phyloP scores from a whole-genome alignment of 345 rosid genomes.

The Mercurialis annua region DNA sequence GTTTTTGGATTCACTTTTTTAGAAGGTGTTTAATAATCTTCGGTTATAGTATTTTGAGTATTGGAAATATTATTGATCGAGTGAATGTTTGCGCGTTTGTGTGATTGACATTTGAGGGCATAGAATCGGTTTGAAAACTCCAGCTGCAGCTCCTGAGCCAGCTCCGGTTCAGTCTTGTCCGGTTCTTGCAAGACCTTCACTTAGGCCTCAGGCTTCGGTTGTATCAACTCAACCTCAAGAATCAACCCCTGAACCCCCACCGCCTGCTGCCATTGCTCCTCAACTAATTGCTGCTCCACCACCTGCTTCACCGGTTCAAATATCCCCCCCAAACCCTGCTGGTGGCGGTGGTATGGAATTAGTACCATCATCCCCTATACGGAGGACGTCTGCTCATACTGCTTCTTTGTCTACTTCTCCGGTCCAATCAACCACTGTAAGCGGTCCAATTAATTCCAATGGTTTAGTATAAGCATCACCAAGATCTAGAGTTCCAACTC shows the following conservation, averaged over 20 bases:
- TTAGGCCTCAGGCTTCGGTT: slow-evolving; percentile 34
- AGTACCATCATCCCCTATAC: slow-evolving; percentile 25
- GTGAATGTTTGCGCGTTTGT: too few relatives aligned
- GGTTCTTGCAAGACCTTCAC: slow-evolving; percentile 23
- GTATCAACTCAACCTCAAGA: slow-evolving; percentile 23
- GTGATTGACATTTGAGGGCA: too few relatives aligned
- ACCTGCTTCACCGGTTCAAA: neutral
- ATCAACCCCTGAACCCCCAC: slow-evolving; percentile 21
- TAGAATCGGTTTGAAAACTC: too few relatives aligned
- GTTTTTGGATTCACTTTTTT: too few relatives aligned
- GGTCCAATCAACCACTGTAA: neutral
- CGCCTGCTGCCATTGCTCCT: slow-evolving; percentile 1
- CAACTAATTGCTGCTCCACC: slow-evolving; percentile 16
- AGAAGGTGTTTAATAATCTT: too few relatives aligned
- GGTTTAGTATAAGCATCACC: slow-evolving; percentile 7
- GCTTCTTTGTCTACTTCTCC: slow-evolving; percentile 19
- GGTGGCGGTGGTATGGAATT: slow-evolving; percentile 12
- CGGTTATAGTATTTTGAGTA: too few relatives aligned
- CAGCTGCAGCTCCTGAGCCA: slow-evolving; percentile 25
- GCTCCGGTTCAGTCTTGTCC: slow-evolving; percentile 39
- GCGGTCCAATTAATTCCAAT: neutral
- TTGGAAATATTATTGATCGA: too few relatives aligned
- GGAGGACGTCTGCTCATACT: slow-evolving; percentile 12
- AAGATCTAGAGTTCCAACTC: neutral
- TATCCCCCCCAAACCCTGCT: slow-evolving; percentile 5